phyloP scores from a whole-genome alignment of 441 rosid species.

The Adansonia rubrostipa region DNA sequence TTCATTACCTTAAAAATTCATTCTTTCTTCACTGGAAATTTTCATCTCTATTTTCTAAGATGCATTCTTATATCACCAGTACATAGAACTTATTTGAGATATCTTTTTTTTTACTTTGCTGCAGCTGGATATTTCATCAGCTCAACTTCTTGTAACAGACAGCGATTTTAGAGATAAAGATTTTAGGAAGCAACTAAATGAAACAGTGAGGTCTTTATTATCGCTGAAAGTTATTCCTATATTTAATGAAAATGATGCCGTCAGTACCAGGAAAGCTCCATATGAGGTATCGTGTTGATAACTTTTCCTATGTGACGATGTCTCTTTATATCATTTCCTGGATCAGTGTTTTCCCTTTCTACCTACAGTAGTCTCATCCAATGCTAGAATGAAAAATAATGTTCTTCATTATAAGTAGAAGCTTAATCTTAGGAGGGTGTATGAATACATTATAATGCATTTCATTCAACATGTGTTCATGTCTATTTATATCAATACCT shows the following conservation, averaged over 20 bases:
- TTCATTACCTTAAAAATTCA: constrained; percentile 13
- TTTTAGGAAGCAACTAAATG: constrained; percentile 81
- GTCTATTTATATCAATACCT: not conserved
- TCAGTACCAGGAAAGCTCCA: constrained; percentile 97
- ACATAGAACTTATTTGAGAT: not conserved
- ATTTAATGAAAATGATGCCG: constrained; percentile 97
- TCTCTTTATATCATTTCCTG: constrained; percentile 2
- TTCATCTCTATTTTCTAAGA: not conserved
- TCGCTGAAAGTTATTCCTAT: constrained; percentile 79
- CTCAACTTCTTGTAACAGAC: constrained; percentile 97
- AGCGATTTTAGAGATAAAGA: constrained; percentile 76
- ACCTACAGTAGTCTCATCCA: constrained; percentile 1
- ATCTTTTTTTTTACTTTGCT: not conserved
- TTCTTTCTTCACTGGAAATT: not conserved
- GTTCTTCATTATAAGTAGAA: constrained; percentile 4
- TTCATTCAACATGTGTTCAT: not conserved
- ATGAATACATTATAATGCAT: not conserved
- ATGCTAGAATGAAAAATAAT: not conserved
- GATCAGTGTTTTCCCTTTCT: not conserved
- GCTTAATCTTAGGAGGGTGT: constrained; percentile 9
- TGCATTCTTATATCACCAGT: not conserved
- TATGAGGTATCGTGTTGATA: constrained; percentile 66
- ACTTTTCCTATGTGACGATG: constrained; percentile 7
- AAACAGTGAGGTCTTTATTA: constrained; percentile 74
- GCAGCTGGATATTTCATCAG: constrained; percentile 73